These are phyloP conservation scores for Ustilago sp. DNA, from an alignment of 1,284 basidiomycete species.

Conservation along the genomic window DNA sequence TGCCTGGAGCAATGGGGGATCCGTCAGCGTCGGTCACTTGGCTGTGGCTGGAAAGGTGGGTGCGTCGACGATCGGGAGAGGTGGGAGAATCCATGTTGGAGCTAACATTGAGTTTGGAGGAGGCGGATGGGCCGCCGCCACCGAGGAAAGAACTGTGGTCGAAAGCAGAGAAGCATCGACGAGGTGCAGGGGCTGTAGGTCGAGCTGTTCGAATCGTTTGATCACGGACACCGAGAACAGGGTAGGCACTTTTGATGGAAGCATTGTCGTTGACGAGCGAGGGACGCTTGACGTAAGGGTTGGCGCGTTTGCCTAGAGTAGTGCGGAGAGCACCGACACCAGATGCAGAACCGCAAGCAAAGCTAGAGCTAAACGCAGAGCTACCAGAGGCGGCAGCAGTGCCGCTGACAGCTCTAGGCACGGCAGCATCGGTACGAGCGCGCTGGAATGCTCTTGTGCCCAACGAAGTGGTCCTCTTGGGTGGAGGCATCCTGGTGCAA, in stretches of 20 bases:
- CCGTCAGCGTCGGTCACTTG: constrained; percentile 52
- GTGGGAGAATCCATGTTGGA: constrained; percentile 17
- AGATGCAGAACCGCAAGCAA: constrained; percentile 8
- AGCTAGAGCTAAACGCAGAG: not conserved
- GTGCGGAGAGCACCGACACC: constrained; percentile 30
- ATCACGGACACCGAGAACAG: constrained; percentile 42
- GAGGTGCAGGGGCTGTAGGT: constrained; percentile 53
- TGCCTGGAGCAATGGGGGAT: constrained; percentile 50
- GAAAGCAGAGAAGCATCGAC: constrained; percentile 52
- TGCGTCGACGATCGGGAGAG: constrained; percentile 41
- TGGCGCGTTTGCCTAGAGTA: constrained; percentile 56
- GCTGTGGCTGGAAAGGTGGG: constrained; percentile 21
- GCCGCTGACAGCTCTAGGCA: constrained; percentile 18
- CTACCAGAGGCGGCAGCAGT: constrained; percentile 4
- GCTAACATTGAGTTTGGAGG: constrained; percentile 17
- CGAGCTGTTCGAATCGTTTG: constrained; percentile 29
- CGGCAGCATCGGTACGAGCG: constrained; percentile 39
- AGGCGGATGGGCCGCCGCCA: constrained; percentile 10
- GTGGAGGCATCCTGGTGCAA: constrained; percentile 42
- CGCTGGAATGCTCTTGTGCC: constrained; percentile 47
- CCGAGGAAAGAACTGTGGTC: constrained; percentile 39
- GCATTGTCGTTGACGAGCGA: constrained; percentile 28
- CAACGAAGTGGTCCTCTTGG: constrained; percentile 43
- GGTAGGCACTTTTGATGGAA: constrained; percentile 50
- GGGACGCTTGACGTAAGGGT: constrained; percentile 58